Base-by-base conservation (phyloP, 805 yeast species). In the Wickerhamiella domercqiae region DNA sequence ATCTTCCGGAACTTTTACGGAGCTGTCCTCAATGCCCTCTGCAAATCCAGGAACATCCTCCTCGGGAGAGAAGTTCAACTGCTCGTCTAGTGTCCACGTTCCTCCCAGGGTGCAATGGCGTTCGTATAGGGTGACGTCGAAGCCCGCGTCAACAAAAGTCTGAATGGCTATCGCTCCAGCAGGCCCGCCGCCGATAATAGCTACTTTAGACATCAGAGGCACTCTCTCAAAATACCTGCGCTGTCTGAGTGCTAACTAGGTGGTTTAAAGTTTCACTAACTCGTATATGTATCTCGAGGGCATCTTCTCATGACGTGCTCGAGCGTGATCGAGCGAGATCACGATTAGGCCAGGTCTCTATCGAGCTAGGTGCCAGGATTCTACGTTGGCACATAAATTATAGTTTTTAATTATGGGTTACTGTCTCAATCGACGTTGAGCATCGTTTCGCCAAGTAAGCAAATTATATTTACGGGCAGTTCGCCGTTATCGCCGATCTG, bases 131-230 rank as follows among this genome's bases (percentile, higher is more conserved):
- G 25, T 34, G 6, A 45, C 29, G 30, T 45, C 36, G 30, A 35
- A 42, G 7, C 48, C 48, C 9, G 32, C 35, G 7, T 25, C 22
- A 21, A 42, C 32, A 22, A 45, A 45, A 9, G 36, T 15, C 15
- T 40, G 40, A 9, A 40, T 34, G 9, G 48, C 46, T 21, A 43
- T 34, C 5, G 40, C 46, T 4, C 48, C 48, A n/a, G 42, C 34
- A 9, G 46, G 45, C 2, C 48, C 48, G 2, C 44, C 48, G 2
- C 48, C 48, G 11, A 45, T 35, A 9, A 45, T 36, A 1, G 45
- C 48, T 3, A 45, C 22, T 2, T 24, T 24, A 24, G 26, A 9
- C 9, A 9, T 9, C 11, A 24, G 26, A 9, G 9, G 9, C 9
- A 9, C 13, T 24, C 26, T 24, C 26, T 24, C 13, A 24, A 9